phyloP scores from a whole-genome alignment of 2,329 filamentous ascomycete species.

The Beauveria bassiana region DNA sequence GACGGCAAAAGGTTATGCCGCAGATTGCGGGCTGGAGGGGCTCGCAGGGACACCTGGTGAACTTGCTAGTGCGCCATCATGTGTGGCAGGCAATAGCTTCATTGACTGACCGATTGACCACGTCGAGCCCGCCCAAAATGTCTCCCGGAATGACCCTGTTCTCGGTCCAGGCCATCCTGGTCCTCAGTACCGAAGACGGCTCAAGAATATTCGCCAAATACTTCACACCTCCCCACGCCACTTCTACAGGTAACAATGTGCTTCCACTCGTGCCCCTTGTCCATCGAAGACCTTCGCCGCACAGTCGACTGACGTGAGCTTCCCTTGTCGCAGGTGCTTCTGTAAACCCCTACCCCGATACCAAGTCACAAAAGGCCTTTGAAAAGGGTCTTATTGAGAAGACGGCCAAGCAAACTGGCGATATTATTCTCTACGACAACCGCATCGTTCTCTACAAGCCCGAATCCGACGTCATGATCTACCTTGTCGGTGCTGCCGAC shows the following conservation, averaged over 20 bases:
- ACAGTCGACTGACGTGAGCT: constrained; percentile 5
- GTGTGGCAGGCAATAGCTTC: constrained; percentile 9
- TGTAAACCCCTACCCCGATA: constrained; percentile 71
- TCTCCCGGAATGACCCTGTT: constrained; percentile 68
- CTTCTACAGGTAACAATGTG: constrained; percentile 27
- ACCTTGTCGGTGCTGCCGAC: constrained; percentile 82
- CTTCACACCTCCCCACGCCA: constrained; percentile 58
- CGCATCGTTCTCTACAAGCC: constrained; percentile 95
- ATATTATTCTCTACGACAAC: constrained; percentile 97
- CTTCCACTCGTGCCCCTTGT: constrained; percentile 14
- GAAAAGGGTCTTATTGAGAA: constrained; percentile 95
- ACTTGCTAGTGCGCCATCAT: constrained; percentile 1
- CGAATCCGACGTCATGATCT: constrained; percentile 94
- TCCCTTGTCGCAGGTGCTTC: constrained; percentile 31
- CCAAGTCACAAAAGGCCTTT: constrained; percentile 93
- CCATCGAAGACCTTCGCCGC: constrained; percentile 15
- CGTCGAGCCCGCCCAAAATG: constrained; percentile 39
- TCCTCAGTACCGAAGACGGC: constrained; percentile 79
- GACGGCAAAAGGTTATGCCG: constrained; percentile 27
- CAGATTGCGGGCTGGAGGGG: constrained; percentile 8
- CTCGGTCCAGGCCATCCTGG: constrained; percentile 68
- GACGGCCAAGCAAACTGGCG: constrained; percentile 88
- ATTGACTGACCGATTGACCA: constrained; percentile 1
- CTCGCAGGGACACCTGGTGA: constrained; percentile 12
- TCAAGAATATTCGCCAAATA: constrained; percentile 92